Evolutionary conservation across 257 asterid genomes (phyloP), one percentile per base, ranked within the genome.

Genomic region (Solanum chiquidenum): DNA sequence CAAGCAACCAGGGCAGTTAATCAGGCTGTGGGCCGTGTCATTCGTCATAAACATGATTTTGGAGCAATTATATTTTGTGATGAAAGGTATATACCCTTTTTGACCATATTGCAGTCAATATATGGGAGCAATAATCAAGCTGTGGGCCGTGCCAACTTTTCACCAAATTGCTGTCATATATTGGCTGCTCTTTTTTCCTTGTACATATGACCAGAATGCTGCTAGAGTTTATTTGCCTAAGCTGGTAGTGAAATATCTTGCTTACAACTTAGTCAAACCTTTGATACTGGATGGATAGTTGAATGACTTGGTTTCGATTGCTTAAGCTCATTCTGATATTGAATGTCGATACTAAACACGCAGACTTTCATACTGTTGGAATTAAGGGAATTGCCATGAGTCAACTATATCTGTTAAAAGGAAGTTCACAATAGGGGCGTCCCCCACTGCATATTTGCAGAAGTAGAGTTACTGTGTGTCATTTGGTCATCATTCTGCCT

Each of bases 21-120:
- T 93, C 99, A 97, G 96, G 99, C 99, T 77, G 98, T 97, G 35
- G 99, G 99, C 77, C 99, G 99, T 77, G 99, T 97, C 89, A 96
- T 97, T 89, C 99, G 99, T 88, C 99, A 97, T 91, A 94, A 85
- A 88, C 95, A 96, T 94, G 99, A 97, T 94, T 97, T 94, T 88
- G 99, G 99, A 89, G 99, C 99, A 85, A 95, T 97, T 84, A 94
- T 97, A 86, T 93, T 96, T 91, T 97, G 99, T 44, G 99, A 97
- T 90, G 99, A 97, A 90, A 97, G 99, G 99, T 95, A 86, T 79
- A 84, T 74, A 74, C 29, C 83, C 46, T 83, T 66, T 66, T 84
- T 55, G 38, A 31, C 74, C 83, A 79, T 64, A 71, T 33, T 88
- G 12, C 23, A 5, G 11, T 76, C 75, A 42, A 42, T 68, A n/a